Evolutionary conservation across 495 filamentous ascomycete species (phyloP).

Genomic region (Penicillium paxilli): DNA sequence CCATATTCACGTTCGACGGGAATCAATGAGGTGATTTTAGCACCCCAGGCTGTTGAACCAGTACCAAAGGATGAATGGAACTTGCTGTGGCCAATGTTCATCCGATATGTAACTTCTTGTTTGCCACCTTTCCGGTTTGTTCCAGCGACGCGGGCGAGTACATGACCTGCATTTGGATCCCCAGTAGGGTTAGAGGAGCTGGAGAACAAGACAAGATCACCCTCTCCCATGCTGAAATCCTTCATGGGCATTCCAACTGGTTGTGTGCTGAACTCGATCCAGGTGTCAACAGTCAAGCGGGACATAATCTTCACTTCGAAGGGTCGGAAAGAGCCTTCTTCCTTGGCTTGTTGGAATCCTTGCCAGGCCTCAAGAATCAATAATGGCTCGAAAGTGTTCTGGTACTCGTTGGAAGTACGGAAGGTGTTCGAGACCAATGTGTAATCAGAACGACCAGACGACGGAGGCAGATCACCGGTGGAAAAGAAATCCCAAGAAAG

Average conservation of each 20-base stretch:
- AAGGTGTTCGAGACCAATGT: conserved; percentile 74
- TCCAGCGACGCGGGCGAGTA: conserved; percentile 79
- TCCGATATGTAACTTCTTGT: conserved; percentile 80
- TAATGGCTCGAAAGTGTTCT: conserved; percentile 85
- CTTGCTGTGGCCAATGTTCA: conserved; percentile 61
- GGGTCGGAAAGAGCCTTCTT: conserved; percentile 75
- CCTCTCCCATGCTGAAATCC: conserved; percentile 73
- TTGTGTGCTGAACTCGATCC: conserved; percentile 84
- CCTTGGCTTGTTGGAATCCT: conserved; percentile 82
- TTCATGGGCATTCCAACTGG: conserved; percentile 69
- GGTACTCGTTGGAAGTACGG: conserved; percentile 72
- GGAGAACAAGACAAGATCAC: conserved; percentile 85
- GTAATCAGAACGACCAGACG: conserved; percentile 65
- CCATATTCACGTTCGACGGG: conserved; percentile 95
- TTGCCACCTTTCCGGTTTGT: conserved; percentile 75
- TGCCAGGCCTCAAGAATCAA: conserved; percentile 95
- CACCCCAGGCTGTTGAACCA: conserved; percentile 65
- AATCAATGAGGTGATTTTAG: conserved; percentile 82
- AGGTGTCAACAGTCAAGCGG: conserved; percentile 85
- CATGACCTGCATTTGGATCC: conserved; percentile 66
- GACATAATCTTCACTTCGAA: conserved; percentile 84
- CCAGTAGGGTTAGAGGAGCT: conserved; percentile 64
- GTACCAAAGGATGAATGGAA: conserved; percentile 53
- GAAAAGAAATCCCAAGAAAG: conserved; percentile 94
- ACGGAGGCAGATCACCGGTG: conserved; percentile 77